Evolutionary conservation across 1,284 basidiomycete species (phyloP).

Genomic region (Malassezia furfur): DNA sequence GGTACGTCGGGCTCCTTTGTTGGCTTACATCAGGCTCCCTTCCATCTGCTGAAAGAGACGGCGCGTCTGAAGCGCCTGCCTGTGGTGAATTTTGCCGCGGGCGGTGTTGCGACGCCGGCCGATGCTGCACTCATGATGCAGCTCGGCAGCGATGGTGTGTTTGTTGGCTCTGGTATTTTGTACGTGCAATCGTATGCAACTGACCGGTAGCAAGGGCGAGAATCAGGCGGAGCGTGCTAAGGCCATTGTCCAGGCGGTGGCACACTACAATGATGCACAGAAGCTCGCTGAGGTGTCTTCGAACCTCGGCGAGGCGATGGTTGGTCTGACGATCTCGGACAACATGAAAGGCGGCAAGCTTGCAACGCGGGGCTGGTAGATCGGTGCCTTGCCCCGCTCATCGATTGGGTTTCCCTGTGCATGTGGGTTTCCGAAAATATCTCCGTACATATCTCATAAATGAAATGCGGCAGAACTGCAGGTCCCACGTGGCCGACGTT

Average conservation of each 20-base stretch:
- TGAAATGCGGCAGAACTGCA: neutral
- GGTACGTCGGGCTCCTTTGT: neutral
- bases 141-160: constrained; percentile 84
- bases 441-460: neutral
- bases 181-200: neutral
- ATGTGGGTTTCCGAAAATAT: neutral
- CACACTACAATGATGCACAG: constrained; percentile 60
- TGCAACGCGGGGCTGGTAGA: constrained; percentile 42
- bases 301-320: constrained; percentile 81
- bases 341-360: constrained; percentile 43
- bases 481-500: neutral
- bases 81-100: constrained; percentile 66
- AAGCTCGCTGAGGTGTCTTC: constrained; percentile 64
- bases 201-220: constrained; percentile 55
- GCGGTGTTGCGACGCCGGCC: constrained; percentile 90
- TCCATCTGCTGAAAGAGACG: constrained; percentile 91
- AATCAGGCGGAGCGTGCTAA: constrained; percentile 87
- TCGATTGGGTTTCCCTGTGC: too few relatives aligned
- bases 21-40: constrained; percentile 62
- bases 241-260: constrained; percentile 96
- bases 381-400: too few relatives aligned
- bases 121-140: constrained; percentile 99
- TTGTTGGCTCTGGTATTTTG: constrained; percentile 50
- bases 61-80: constrained; percentile 85
- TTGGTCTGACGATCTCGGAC: constrained; percentile 66